Evolutionary conservation across 257 asterid genomes (phyloP).

Genomic region (Catharanthus roseus): DNA sequence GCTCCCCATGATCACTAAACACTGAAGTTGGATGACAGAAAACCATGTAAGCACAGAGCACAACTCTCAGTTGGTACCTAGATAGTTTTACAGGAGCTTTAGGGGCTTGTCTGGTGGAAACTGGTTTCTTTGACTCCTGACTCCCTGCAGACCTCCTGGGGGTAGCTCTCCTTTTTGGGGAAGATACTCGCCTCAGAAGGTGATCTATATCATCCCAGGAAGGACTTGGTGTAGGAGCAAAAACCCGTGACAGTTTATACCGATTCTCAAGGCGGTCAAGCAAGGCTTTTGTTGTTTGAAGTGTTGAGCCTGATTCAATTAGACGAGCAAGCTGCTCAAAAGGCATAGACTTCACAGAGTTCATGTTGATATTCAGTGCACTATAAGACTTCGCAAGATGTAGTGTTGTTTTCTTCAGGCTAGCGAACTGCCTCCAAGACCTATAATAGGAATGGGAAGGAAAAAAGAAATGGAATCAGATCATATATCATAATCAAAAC

Average conservation of each 20-base stretch:
- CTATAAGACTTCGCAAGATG: conserved; percentile 56
- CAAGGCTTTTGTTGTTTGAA: conserved; percentile 57
- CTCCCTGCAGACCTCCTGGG: conserved; percentile 43
- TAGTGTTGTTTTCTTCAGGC: conserved; percentile 47
- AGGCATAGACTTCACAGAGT: conserved; percentile 67
- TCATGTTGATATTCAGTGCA: conserved; percentile 57
- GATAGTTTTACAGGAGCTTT: conserved; percentile 33
- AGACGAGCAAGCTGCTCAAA: conserved; percentile 80
- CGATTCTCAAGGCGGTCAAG: conserved; percentile 82
- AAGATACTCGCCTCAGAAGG: conserved; percentile 81
- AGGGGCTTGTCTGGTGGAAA: conserved; percentile 23
- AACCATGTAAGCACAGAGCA: conserved; percentile 85
- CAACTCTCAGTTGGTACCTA: conserved; percentile 80
- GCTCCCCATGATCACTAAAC: conserved; percentile 82
- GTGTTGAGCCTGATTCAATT: conserved; percentile 61
- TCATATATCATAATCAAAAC: not conserved
- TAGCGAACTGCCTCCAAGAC: conserved; percentile 64
- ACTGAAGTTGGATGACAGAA: conserved; percentile 94
- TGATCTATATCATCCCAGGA: conserved; percentile 75
- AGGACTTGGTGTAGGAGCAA: conserved; percentile 29
- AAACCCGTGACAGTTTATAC: conserved; percentile 37
- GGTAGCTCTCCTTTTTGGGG: conserved; percentile 52
- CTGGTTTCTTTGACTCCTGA: conserved; percentile 31
- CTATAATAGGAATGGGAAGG: conserved; percentile 20
- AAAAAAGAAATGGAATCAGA: not conserved